Evolutionary conservation across 768 basidiomycete species (phyloP).

Genomic region (Leccinum subgranulosum): DNA sequence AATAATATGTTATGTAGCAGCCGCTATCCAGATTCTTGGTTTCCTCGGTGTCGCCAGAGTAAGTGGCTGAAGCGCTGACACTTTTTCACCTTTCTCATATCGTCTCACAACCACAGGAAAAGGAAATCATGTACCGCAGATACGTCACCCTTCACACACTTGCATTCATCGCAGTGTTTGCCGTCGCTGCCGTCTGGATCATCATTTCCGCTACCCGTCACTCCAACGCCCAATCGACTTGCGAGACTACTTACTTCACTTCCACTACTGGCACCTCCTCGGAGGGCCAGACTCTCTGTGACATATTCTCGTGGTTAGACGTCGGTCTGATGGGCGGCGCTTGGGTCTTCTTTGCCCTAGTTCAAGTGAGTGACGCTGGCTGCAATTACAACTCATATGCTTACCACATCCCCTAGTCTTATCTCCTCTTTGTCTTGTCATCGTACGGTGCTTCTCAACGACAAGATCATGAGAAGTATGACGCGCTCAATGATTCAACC

Average conservation of each 20-base stretch:
- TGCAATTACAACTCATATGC: background rate
- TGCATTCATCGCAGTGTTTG: conserved; percentile 58
- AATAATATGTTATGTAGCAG: conserved; percentile 71
- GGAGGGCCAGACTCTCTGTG: conserved; percentile 74
- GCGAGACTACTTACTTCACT: conserved; percentile 56
- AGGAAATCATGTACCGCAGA: conserved; percentile 57
- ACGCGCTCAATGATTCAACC: conserved; percentile 61
- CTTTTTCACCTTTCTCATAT: background rate
- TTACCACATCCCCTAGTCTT: conserved; percentile 38
- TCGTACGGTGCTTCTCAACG: conserved; percentile 74
- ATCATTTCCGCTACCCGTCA: conserved; percentile 79
- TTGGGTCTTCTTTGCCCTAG: conserved; percentile 75
- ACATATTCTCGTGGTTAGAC: conserved; percentile 90
- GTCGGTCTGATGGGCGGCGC: conserved; percentile 88
- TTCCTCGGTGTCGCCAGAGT: conserved; percentile 83
- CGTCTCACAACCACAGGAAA: conserved; percentile 50
- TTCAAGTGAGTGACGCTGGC: conserved; percentile 56
- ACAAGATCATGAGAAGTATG: conserved; percentile 78
- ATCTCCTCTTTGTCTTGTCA: conserved; percentile 45
- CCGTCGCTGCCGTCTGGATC: conserved; percentile 77
- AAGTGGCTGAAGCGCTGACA: conserved; percentile 2
- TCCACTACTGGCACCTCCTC: conserved; percentile 31
- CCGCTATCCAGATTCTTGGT: conserved; percentile 75
- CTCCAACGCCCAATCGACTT: conserved; percentile 62
- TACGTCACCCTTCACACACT: conserved; percentile 68